Percentiles rank a stretch among this genome's conserved stretches.
Evolutionary conservation across 176 grass and related monocot genomes (phyloP).

Genomic region (Paspalum notatum): DNA sequence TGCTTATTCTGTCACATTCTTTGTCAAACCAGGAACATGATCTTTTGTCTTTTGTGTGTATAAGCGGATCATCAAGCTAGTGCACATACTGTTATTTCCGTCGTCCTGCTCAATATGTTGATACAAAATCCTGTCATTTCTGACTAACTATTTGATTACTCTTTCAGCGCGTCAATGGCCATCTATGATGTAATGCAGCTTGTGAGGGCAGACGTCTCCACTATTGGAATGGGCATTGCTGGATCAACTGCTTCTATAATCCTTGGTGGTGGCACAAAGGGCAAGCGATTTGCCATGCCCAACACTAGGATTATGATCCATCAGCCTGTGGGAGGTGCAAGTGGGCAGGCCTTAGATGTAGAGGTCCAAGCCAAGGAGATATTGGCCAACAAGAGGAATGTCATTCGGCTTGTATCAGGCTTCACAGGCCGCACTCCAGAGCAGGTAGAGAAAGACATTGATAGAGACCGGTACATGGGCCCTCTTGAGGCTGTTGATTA

Average conservation of each 20-base stretch:
- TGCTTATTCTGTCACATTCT: conserved; percentile 20
- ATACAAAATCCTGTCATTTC: conserved; percentile 9
- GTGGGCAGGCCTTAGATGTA: conserved; percentile 72
- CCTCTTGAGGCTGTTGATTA: conserved; percentile 90
- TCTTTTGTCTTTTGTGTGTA: not conserved
- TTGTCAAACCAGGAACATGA: not conserved
- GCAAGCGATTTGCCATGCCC: conserved; percentile 95
- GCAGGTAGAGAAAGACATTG: conserved; percentile 89
- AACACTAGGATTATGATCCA: conserved; percentile 96
- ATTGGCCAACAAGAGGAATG: conserved; percentile 76
- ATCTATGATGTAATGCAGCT: conserved; percentile 92
- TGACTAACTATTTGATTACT: conserved; percentile 11
- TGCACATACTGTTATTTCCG: not conserved
- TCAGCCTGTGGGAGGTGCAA: conserved; percentile 81
- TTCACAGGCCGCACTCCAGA: conserved; percentile 63
- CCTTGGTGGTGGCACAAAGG: conserved; percentile 86
- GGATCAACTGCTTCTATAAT: conserved; percentile 85
- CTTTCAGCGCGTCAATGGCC: conserved; percentile 87
- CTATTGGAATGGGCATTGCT: conserved; percentile 77
- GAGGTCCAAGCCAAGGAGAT: conserved; percentile 86
- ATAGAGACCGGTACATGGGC: conserved; percentile 90
- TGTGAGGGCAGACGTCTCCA: conserved; percentile 83
- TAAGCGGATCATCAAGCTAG: conserved; percentile 7
- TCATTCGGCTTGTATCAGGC: conserved; percentile 62
- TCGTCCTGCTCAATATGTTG: conserved; percentile 1